Evolutionary conservation across 2,329 filamentous ascomycete species (phyloP).

Genomic region (Aureobasidium sp.): DNA sequence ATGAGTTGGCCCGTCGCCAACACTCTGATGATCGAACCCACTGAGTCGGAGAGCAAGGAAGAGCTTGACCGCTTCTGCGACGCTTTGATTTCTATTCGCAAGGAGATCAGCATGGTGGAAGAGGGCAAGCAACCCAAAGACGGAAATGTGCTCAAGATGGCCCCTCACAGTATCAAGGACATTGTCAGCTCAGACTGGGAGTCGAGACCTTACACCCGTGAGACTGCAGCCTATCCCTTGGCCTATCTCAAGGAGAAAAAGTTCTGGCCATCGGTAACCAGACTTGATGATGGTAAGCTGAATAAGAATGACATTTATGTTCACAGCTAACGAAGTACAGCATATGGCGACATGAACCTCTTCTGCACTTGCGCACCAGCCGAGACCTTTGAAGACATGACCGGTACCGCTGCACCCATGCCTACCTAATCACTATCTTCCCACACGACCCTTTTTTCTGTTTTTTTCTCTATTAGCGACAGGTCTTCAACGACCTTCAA

Average conservation of each 20-base stretch:
- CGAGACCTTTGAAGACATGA: constrained; percentile 45
- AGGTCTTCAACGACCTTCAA: constrained; percentile 14
- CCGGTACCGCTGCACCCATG: constrained; percentile 27
- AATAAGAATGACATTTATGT: constrained; percentile 11
- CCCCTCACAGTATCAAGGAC: constrained; percentile 80
- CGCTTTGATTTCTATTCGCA: constrained; percentile 76
- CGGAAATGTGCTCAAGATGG: constrained; percentile 79
- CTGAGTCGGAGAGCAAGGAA: constrained; percentile 83
- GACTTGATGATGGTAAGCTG: constrained; percentile 77
- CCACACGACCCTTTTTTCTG: not conserved
- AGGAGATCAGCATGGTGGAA: constrained; percentile 79
- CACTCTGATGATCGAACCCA: constrained; percentile 97
- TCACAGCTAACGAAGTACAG: constrained; percentile 36
- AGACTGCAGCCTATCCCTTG: constrained; percentile 81
- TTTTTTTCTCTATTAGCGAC: not conserved
- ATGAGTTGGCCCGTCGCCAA: constrained; percentile 96
- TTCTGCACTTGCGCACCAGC: constrained; percentile 93
- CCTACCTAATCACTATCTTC: not conserved
- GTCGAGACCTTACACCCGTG: constrained; percentile 68
- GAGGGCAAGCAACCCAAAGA: constrained; percentile 67
- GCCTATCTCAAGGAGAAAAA: constrained; percentile 86
- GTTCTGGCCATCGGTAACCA: constrained; percentile 86
- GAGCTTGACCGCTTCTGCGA: constrained; percentile 93
- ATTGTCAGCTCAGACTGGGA: constrained; percentile 72
- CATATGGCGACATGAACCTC: constrained; percentile 83